Evolutionary conservation across 495 filamentous ascomycete genomes (phyloP), one percentile per base, ranked within the genome.

Genomic region (Daldinia decipiens): DNA sequence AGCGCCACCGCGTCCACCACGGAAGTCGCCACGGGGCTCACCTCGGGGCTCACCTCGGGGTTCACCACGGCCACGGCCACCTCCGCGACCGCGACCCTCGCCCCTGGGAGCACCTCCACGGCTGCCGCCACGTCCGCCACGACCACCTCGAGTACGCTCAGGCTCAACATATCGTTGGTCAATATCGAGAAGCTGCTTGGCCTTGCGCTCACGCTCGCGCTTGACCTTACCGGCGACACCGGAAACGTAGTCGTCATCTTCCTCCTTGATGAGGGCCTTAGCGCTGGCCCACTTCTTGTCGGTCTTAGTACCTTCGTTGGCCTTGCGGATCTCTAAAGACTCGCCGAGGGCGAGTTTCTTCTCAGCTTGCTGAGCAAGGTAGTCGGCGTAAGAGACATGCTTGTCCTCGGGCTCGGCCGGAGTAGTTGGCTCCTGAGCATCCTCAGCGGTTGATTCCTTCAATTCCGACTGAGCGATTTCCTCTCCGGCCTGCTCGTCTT

Each of bases 201-300:
- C 85, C 89, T 97, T 97, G 84, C 91, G 91, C 85, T 95, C 90
- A 77, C 93, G 90, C 82, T 92, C 87, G 74, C 93, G 91, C 88
- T 92, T 91, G 77, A 87, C 81, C 89, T 97, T 98, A 79, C 91
- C 91, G 53, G 84, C 86, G 65, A 85, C 81, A 73, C 86, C 92
- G 76, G 90, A 82, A 78, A 98, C 88, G 85, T 91, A 97, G 64
- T 86, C 85, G 43, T 91, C 90, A 65, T 91, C 89, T 0, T 93
- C 87, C 51, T 89, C 87, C 77, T 90, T 91, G 79, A 82, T 77
- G 65, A 98, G 78, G 65, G 92, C 85, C 84, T 93, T 94, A 76
- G 93, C 93, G 64, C 87, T 84, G 69, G 91, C 91, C 92, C 93
- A 97, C 87, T 98, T 97, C 87, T 95, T 94, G 81, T 93, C 89